Percentiles rank a stretch among this genome's conserved stretches.
Conservation (phyloP, 2,329 filamentous ascomycete genomes). For the Alternaria solani region DNA sequence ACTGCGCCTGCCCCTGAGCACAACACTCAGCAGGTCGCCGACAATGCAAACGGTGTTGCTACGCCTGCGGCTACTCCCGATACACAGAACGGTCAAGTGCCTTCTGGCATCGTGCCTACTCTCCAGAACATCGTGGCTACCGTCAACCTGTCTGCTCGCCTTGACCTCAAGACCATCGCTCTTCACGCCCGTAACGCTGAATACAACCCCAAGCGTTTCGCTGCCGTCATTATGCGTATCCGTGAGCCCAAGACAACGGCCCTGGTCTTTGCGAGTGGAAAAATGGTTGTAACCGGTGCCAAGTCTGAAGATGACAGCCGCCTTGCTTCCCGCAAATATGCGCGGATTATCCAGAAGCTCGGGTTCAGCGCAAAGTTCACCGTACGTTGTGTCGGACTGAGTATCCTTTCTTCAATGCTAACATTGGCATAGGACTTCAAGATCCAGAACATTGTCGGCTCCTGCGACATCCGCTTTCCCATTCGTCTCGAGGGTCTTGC, state of each 20-base stretch:
- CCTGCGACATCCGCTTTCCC: slow-evolving; percentile 99
- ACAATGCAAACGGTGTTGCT: slow-evolving; percentile 71
- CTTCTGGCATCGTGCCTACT: slow-evolving; percentile 72
- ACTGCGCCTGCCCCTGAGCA: slow-evolving; percentile 80
- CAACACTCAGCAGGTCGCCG: slow-evolving; percentile 64
- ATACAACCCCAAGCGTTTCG: slow-evolving; percentile 99
- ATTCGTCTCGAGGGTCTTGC: slow-evolving; percentile 96
- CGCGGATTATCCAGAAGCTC: slow-evolving; percentile 99
- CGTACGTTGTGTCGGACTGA: slow-evolving; percentile 34
- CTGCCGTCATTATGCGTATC: slow-evolving; percentile 99
- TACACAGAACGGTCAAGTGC: slow-evolving; percentile 64
- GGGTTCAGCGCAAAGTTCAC: slow-evolving; percentile 99
- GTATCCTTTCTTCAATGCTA: slow-evolving; percentile 24
- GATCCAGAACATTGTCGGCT: slow-evolving; percentile 95
- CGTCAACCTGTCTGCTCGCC: slow-evolving; percentile 97
- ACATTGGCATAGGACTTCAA: slow-evolving; percentile 76
- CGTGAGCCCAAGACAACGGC: slow-evolving; percentile 98
- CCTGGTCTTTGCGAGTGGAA: slow-evolving; percentile 96
- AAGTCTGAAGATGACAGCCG: slow-evolving; percentile 99
- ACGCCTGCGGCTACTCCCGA: slow-evolving; percentile 94
- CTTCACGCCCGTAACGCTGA: slow-evolving; percentile 97
- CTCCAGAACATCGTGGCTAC: slow-evolving; percentile 90
- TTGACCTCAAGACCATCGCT: slow-evolving; percentile 98
- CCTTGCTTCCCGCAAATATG: slow-evolving; percentile 95
- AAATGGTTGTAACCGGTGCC: slow-evolving; percentile 99